A percentile compares a stretch with the other conserved stretches of the same genome.
Conservation (phyloP, 2,329 filamentous ascomycete species). For the Cytospora mali region DNA sequence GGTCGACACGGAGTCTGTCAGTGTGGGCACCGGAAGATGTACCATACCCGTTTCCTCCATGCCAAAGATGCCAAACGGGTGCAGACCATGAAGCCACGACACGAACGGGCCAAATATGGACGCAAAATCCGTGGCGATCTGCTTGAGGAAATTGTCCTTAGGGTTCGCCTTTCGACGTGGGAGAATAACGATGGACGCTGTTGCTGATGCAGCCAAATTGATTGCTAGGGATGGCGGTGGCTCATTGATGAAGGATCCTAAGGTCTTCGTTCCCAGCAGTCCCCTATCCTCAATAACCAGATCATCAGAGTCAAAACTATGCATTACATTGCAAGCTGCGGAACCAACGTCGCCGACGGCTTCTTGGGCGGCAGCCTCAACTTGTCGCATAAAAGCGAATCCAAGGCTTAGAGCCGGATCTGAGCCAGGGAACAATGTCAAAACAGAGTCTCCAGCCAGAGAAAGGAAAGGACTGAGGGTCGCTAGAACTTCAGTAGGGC, state of each 20-base stretch:
- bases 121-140: conserved; percentile 26
- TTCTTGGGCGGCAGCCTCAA: conserved; percentile 27
- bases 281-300: conserved; percentile 31
- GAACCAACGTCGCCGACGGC: conserved; percentile 29
- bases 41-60: conserved; percentile 22
- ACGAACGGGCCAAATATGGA: conserved; percentile 18
- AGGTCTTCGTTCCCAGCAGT: conserved; percentile 27
- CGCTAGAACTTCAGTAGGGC: conserved; percentile 27
- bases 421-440: conserved; percentile 29
- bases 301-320: conserved; percentile 30
- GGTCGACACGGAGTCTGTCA: background rate
- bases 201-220: conserved; percentile 26
- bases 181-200: conserved; percentile 14
- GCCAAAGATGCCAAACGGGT: conserved; percentile 16
- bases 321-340: conserved; percentile 30
- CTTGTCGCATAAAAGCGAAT: conserved; percentile 28
- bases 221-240: conserved; percentile 28
- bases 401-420: conserved; percentile 27
- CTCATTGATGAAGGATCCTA: conserved; percentile 31
- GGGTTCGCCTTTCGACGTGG: conserved; percentile 27
- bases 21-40: conserved; percentile 11
- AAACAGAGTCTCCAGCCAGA: conserved; percentile 25
- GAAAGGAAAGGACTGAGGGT: conserved; percentile 29
- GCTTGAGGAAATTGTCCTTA: conserved; percentile 25
- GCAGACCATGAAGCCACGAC: conserved; percentile 23